A percentile compares a stretch with the other conserved stretches of the same genome.
These are phyloP conservation scores for Caryopteris hybrid DNA, from an alignment of 305 asterid species.

Conservation along the genomic window DNA sequence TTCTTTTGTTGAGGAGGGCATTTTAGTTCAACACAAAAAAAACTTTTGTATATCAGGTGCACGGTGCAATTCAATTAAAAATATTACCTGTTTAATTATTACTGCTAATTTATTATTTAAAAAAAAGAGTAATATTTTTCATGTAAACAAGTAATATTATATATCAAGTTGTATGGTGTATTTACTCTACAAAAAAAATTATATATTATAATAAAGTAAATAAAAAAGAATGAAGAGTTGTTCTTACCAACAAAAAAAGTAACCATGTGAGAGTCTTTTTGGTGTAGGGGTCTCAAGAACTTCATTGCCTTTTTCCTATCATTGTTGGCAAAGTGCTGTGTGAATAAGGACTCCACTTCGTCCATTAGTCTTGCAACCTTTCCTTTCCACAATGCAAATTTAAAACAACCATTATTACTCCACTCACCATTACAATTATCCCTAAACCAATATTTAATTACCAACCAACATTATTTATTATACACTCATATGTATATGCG, in stretches of 20 bases:
- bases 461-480: background rate
- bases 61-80: no score
- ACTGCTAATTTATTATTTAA: no score
- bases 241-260: conserved; percentile 82
- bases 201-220: background rate
- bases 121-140: no score
- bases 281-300: conserved; percentile 75
- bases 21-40: no score
- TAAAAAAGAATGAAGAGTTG: background rate
- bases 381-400: conserved; percentile 35
- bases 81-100: no score
- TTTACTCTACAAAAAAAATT: no score
- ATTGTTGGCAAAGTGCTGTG: conserved; percentile 81
- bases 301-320: conserved; percentile 96
- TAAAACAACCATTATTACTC: no score
- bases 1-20: no score
- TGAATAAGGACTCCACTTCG: conserved; percentile 95
- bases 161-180: no score
- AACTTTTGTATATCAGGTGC: no score
- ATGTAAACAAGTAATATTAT: no score
- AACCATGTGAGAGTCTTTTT: conserved; percentile 82
- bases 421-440: no score
- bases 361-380: conserved; percentile 93
- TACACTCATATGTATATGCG: background rate
- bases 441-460: background rate